Conservation (phyloP, 1,284 basidiomycete genomes). For the Cutaneotrichosporon spelunceum region DNA sequence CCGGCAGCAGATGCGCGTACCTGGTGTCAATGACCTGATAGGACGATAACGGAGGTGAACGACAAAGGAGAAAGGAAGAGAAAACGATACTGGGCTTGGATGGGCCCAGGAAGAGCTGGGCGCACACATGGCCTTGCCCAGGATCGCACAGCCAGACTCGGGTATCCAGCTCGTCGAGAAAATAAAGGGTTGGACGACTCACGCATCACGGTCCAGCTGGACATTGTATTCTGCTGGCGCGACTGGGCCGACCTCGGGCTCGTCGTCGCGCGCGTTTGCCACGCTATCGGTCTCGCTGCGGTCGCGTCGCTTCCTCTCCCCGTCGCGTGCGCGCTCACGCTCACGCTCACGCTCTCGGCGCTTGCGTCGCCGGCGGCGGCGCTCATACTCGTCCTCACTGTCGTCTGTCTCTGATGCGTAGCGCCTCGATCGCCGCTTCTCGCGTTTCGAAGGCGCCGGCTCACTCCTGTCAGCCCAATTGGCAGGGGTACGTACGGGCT, state of each 20-base stretch:
- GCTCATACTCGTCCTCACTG: conserved; percentile 60
- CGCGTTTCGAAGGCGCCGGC: conserved; percentile 6
- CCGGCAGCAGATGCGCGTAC: conserved; percentile 79
- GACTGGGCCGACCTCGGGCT: conserved; percentile 67
- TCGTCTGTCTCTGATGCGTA: conserved; percentile 58
- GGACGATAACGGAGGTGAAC: background rate
- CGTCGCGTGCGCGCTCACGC: conserved; percentile 3
- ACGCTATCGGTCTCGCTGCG: conserved; percentile 21
- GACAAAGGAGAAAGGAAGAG: background rate
- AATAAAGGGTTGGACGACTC: conserved; percentile 50
- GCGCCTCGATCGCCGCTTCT: conserved; percentile 27
- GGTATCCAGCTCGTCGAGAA: background rate
- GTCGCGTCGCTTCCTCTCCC: background rate
- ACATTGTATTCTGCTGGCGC: conserved; percentile 52
- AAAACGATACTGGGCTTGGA: background rate
- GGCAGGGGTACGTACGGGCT: conserved; percentile 1
- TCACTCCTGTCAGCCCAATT: background rate
- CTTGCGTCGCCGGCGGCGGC: conserved; percentile 57
- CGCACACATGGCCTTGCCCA: background rate
- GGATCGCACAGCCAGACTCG: background rate
- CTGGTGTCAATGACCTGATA: conserved; percentile 25
- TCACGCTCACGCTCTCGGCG: conserved; percentile 38
- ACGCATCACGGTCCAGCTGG: conserved; percentile 58
- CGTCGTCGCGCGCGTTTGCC: conserved; percentile 48
- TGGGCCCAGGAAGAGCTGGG: background rate